Conservation (phyloP, 1,284 basidiomycete species). For the Clitocybe nebularis region DNA sequence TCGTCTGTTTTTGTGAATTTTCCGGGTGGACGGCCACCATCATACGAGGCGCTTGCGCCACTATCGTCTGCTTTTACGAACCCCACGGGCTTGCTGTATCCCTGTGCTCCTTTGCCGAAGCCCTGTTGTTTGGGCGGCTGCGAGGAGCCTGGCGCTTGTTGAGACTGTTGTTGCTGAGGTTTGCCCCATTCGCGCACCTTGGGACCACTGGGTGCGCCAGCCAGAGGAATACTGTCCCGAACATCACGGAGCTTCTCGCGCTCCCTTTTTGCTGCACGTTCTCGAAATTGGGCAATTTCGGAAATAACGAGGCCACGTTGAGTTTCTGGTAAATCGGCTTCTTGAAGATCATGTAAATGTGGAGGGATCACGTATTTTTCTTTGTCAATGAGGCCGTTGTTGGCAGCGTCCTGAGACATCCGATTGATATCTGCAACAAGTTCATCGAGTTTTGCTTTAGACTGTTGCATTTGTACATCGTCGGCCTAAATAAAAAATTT, state of each 20-base stretch:
- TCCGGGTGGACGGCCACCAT: constrained; percentile 34
- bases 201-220: constrained; percentile 59
- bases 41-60: constrained; percentile 19
- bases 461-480: constrained; percentile 49
- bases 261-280: constrained; percentile 82
- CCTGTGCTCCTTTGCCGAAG: constrained; percentile 65
- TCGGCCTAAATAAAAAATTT: constrained; percentile 46
- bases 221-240: constrained; percentile 48
- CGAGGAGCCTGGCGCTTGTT: constrained; percentile 24
- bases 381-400: constrained; percentile 65
- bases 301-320: constrained; percentile 91
- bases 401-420: constrained; percentile 62
- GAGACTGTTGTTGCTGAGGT: constrained; percentile 37
- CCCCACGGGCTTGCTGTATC: constrained; percentile 71
- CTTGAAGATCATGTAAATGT: constrained; percentile 91
- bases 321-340: constrained; percentile 93
- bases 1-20: constrained; percentile 72
- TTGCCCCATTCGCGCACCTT: constrained; percentile 77
- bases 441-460: constrained; percentile 52
- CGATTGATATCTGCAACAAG: constrained; percentile 60
- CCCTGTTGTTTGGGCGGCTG: constrained; percentile 37
- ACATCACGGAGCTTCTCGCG: constrained; percentile 80
- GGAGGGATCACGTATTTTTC: constrained; percentile 87
- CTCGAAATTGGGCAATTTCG: constrained; percentile 92
- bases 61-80: constrained; percentile 72